Conservation (phyloP, 2,329 filamentous ascomycete species). For the Botrytis byssoidea region DNA sequence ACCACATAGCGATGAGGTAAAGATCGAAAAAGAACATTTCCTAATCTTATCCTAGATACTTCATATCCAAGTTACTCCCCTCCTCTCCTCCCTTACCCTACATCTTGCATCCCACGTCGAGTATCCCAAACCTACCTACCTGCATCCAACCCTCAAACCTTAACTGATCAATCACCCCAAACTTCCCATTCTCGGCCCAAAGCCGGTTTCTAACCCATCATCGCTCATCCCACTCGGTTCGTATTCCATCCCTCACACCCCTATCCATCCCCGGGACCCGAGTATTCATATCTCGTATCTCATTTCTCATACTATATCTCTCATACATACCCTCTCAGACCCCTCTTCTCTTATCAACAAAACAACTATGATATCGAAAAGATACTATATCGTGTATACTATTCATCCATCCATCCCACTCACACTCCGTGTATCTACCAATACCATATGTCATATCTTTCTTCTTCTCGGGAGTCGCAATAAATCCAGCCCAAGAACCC, state of each 20-base stretch:
- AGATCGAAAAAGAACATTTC: neutral
- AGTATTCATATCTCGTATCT: neutral
- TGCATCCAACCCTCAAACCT: neutral
- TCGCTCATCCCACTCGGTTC: neutral
- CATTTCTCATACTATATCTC: neutral
- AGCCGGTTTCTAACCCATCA: neutral
- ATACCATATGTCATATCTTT: neutral
- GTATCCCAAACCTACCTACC: neutral
- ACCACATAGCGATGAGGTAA: neutral
- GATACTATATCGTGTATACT: neutral
- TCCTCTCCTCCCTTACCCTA: neutral
- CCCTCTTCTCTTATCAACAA: neutral
- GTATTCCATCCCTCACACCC: neutral
- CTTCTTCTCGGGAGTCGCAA: neutral
- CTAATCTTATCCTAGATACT: neutral
- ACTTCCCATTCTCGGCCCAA: neutral
- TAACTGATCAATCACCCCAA: neutral
- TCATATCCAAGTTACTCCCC: neutral
- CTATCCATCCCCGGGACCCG: neutral
- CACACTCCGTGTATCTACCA: no score
- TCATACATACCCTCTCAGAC: neutral
- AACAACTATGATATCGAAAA: no score
- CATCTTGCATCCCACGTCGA: neutral
- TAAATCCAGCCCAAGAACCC: neutral
- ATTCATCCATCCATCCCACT: neutral